Percentiles rank a stretch among this genome's conserved stretches.
Conservation (phyloP, 169 alveolate genomes). For the Plasmodium chabaudi region DNA sequence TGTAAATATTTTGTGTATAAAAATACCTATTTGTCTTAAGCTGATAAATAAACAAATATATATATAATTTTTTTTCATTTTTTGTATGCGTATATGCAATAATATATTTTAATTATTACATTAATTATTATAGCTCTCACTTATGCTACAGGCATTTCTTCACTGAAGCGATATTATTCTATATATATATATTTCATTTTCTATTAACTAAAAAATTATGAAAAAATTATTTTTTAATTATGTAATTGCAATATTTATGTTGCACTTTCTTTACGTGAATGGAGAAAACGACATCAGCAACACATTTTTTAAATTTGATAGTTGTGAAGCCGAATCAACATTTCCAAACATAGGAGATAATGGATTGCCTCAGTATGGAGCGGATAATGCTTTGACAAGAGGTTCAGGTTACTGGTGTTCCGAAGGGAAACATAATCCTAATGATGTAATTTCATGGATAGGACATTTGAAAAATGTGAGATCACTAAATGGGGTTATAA, state of each 20-base stretch:
- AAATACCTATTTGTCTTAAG: neutral
- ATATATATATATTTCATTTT: neutral
- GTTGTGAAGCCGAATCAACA: constrained; percentile 58
- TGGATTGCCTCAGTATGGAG: constrained; percentile 85
- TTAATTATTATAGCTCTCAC: too few species aligned
- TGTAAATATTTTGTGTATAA: too few species aligned
- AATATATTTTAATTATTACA: too few species aligned
- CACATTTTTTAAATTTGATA: constrained; percentile 69
- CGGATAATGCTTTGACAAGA: constrained; percentile 83
- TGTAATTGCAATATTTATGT: constrained; percentile 23
- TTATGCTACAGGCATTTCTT: too few species aligned
- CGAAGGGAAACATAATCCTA: constrained; percentile 81
- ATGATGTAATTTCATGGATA: constrained; percentile 80
- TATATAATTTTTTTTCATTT: neutral
- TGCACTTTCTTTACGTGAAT: constrained; percentile 45
- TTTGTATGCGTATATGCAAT: neutral
- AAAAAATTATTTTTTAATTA: constrained; percentile 44
- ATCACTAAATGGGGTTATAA: constrained; percentile 76
- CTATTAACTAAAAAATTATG: constrained; percentile 35
- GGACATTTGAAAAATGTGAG: constrained; percentile 78
- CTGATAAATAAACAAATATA: neutral
- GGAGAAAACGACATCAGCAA: constrained; percentile 65
- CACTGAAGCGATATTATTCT: too few species aligned
- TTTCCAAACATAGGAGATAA: constrained; percentile 79
- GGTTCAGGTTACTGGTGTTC: constrained; percentile 88